Evolutionary conservation across 768 basidiomycete genomes (phyloP), one percentile per base, ranked within the genome.

Genomic region (Leccinum arenicola): DNA sequence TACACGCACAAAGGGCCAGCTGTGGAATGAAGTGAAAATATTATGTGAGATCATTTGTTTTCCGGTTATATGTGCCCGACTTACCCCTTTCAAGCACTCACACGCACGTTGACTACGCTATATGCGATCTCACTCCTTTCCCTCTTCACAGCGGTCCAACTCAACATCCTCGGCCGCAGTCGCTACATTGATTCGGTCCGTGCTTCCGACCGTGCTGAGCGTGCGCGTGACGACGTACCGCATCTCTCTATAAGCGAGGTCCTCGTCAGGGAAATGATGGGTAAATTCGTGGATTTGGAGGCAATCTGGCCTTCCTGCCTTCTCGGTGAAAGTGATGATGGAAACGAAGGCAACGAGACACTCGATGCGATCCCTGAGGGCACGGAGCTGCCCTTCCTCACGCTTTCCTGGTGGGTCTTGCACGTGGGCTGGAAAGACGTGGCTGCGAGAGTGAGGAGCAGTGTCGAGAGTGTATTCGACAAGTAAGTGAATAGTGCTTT

Each of bases 1-100:
- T 45, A 74, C 75, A 25, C 78, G 82, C 61, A 85, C 82, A n/a
- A 94, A 88, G 70, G 83, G 82, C 1, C 88, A 95, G 66, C 77
- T 98, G 7, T 98, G 96, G 96, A 86, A 87, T 58, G 93, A 97
- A 73, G 82, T 97, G 38, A 98, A 97, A 72, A 83, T 94, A 38
- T 64, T 70, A 3, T 62, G 84, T 95, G 33, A 87, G 92, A 88
- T 67, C 50, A 82, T 43, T 6, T 3, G 7, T 50, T 55, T 29
- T 10, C 19, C 49, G 50, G 17, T n/a, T 45, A 25, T 47, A 49
- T 54, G 17, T 23, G 12, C 48, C 51, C 15, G 54, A 56, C 56
- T 62, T 29, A 61, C 15, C 23, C 17, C 61, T 43, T 10, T 31
- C 15, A 59, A 97, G 94, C 93, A 6, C 83, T 98, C 59, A 96